Conservation (phyloP, 805 yeast genomes). For the Starmerella powellii region DNA sequence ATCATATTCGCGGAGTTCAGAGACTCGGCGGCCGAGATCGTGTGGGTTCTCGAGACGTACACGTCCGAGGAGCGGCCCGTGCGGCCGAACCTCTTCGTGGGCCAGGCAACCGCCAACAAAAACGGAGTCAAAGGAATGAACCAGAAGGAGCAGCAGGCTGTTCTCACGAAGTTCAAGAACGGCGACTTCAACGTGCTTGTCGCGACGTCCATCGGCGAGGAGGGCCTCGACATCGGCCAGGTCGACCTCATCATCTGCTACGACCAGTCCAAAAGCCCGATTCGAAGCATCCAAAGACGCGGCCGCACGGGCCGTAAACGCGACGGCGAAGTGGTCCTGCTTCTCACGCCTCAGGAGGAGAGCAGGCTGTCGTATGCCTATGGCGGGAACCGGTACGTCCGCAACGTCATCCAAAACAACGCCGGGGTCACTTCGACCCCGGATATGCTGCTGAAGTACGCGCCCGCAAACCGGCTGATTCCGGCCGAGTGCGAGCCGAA, state of each 20-base stretch:
- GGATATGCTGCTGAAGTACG: constrained; percentile 35
- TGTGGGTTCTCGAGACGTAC: constrained; percentile 38
- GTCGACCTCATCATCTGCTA: constrained; percentile 88
- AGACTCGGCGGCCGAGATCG: constrained; percentile 82
- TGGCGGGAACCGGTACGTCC: constrained; percentile 71
- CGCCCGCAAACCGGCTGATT: constrained; percentile 51
- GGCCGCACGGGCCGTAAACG: constrained; percentile 96
- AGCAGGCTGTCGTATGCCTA: constrained; percentile 70
- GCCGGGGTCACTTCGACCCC: constrained; percentile 25
- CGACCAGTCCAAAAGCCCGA: constrained; percentile 88
- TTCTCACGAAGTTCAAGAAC: constrained; percentile 57
- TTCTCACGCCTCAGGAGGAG: constrained; percentile 69
- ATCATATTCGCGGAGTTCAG: constrained; percentile 82
- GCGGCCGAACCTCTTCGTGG: constrained; percentile 79
- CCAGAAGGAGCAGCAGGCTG: constrained; percentile 73
- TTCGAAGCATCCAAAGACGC: constrained; percentile 87
- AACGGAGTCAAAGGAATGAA: constrained; percentile 61
- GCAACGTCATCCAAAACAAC: constrained; percentile 40
- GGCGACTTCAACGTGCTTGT: constrained; percentile 72
- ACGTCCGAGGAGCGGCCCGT: constrained; percentile 26
- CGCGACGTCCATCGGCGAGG: constrained; percentile 97
- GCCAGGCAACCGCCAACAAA: constrained; percentile 49
- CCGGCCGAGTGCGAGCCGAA: constrained; percentile 47
- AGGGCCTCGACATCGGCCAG: constrained; percentile 96
- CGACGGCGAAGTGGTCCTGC: constrained; percentile 66